A percentile compares a stretch with the other conserved stretches of the same genome.
phyloP scores from a whole-genome alignment of 441 rosid species.

The Pelargonium australe region DNA sequence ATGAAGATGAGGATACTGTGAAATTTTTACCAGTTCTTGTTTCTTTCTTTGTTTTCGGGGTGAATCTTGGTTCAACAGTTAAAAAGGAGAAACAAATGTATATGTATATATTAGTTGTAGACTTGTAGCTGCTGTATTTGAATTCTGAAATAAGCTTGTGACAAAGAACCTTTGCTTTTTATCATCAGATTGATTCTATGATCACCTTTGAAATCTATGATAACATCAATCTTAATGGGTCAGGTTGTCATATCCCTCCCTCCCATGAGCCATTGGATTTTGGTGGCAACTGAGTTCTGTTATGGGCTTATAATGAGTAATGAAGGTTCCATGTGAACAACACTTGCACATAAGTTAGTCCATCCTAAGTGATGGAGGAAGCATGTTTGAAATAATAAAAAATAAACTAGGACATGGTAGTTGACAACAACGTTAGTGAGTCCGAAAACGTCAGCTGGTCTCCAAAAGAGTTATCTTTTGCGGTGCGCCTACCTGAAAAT shows the following conservation, averaged over 20 bases:
- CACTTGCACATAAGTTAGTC: conserved; percentile 21
- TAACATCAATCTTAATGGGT: too few species aligned
- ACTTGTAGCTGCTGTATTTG: not conserved
- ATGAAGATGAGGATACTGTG: not conserved
- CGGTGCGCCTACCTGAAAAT: too few species aligned
- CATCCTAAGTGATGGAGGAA: conserved; percentile 19
- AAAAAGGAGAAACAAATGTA: not conserved
- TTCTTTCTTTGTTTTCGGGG: not conserved
- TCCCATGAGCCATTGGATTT: too few species aligned
- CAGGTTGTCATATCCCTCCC: too few species aligned
- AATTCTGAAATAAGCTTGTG: not conserved
- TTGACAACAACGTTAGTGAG: too few species aligned
- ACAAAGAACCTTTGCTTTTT: not conserved
- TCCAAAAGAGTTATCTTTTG: too few species aligned
- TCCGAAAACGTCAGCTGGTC: too few species aligned
- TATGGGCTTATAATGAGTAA: too few species aligned
- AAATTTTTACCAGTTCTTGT: not conserved
- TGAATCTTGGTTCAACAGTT: not conserved
- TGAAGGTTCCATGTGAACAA: conserved; percentile 16
- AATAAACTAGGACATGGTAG: too few species aligned
- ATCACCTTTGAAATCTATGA: too few species aligned
- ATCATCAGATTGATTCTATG: not conserved
- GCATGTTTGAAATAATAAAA: not conserved
- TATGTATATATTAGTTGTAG: not conserved
- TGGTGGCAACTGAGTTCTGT: too few species aligned